phyloP scores from a whole-genome alignment of 805 yeast genomes.

The Wickerhamomyces xylosicus region DNA sequence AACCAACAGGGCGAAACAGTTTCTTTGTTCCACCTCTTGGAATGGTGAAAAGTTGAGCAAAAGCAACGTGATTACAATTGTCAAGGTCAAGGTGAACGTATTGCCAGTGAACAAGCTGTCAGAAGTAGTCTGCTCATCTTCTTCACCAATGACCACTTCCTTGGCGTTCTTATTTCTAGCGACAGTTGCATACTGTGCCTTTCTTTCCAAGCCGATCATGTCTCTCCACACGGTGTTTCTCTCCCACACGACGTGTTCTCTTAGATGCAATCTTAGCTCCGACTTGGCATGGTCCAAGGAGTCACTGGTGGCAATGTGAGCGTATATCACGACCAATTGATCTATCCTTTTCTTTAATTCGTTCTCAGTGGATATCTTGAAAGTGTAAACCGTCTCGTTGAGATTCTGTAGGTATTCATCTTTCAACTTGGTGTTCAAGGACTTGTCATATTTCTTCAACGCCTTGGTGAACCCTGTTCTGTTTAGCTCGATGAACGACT shows the following conservation, averaged over 20 bases:
- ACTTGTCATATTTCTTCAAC: constrained; percentile 85
- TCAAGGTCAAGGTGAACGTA: constrained; percentile 33
- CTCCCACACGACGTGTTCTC: constrained; percentile 96
- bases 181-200: constrained; percentile 62
- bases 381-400: constrained; percentile 42
- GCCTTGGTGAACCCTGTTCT: constrained; percentile 85
- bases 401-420: constrained; percentile 39
- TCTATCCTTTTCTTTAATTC: constrained; percentile 43
- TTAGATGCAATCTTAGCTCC: constrained; percentile 44
- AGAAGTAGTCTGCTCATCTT: constrained; percentile 16
- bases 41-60: constrained; percentile 44
- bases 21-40: constrained; percentile 45
- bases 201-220: constrained; percentile 83
- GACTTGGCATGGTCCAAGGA: constrained; percentile 32
- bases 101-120: constrained; percentile 21
- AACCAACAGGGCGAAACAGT: constrained; percentile 77
- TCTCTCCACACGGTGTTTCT: constrained; percentile 97
- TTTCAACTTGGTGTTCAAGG: constrained; percentile 51
- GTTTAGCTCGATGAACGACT: constrained; percentile 76
- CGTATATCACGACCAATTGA: constrained; percentile 43
- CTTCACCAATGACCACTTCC: constrained; percentile 18
- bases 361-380: constrained; percentile 35
- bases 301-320: constrained; percentile 36
- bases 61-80: constrained; percentile 35
- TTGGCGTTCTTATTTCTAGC: constrained; percentile 19